Conservation (phyloP, 164 flowering plant genomes). For the Echeveria elegans region DNA sequence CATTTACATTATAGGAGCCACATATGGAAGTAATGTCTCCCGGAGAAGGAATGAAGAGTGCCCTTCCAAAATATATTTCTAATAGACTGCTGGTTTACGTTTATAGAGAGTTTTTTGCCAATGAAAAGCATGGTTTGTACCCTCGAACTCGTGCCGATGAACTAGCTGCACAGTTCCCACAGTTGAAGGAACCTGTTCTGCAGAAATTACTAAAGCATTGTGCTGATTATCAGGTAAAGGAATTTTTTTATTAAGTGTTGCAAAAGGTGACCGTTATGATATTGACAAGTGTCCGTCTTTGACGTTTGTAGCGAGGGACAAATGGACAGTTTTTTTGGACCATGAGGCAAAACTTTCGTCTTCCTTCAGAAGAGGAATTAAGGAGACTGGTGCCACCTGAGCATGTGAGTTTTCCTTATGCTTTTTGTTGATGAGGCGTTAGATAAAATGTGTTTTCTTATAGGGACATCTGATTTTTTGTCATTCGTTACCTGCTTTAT, state of each 20-base stretch:
- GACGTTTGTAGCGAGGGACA: slow-evolving; percentile 36
- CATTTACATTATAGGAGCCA: slow-evolving; percentile 57
- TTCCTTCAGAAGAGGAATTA: slow-evolving; percentile 80
- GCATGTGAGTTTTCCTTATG: slow-evolving; percentile 46
- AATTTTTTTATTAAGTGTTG: neutral
- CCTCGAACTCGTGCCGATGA: slow-evolving; percentile 74
- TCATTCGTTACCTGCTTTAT: neutral
- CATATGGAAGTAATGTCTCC: slow-evolving; percentile 92
- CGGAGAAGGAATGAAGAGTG: slow-evolving; percentile 59
- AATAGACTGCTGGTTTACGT: slow-evolving; percentile 70
- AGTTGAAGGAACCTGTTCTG: slow-evolving; percentile 58
- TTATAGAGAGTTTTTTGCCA: slow-evolving; percentile 71
- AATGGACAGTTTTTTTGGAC: slow-evolving; percentile 62
- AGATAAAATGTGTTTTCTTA: neutral
- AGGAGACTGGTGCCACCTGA: slow-evolving; percentile 87
- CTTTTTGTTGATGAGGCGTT: neutral
- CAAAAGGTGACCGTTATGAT: neutral
- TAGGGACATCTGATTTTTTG: neutral
- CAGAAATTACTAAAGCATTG: slow-evolving; percentile 79
- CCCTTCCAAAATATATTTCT: slow-evolving; percentile 58
- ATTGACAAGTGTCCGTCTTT: neutral
- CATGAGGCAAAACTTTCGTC: slow-evolving; percentile 67
- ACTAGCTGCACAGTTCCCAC: slow-evolving; percentile 59
- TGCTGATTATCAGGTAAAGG: slow-evolving; percentile 81
- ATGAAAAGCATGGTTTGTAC: slow-evolving; percentile 51